Evolutionary conservation across 768 basidiomycete species (phyloP), one percentile per base, ranked within the genome.

Genomic region (Trametes sanguinea): DNA sequence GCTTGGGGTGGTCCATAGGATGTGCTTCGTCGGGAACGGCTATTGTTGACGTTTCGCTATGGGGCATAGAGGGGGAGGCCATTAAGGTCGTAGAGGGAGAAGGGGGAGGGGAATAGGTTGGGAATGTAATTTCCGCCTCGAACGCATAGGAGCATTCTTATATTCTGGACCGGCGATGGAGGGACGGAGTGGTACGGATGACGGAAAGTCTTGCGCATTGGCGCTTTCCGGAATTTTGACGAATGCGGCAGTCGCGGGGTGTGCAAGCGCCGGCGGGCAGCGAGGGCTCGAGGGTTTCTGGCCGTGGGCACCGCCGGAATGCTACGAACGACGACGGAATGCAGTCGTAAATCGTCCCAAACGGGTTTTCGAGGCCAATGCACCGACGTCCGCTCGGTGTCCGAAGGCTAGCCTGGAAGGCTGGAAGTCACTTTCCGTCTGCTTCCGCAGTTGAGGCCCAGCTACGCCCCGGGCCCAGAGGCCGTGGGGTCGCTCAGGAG

Each of bases 1-100:
- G 50, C 33, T 63, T 47, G 40, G 48, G 37, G 22, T 60, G 54
- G 1, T 47, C 13, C 10, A 44, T 6, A 30, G 22, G 11, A 43
- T 57, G 59, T 11, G 55, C 52, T 27, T 61, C 54, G 48, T 61
- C 55, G 52, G 60, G 64, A n/a, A 54, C 45, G 37, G 53, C 52
- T 43, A 64, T 55, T 9, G 63, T 64, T 13, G 63, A 54, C 16
- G 63, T 64, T 40, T 64, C 63, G 63, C 63, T 64, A 47, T 64
- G 63, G 2, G 63, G 61, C 48, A 62, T 56, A 17, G 63, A 60
- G 27, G 57, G 57, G 47, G 61, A 57, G 48, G 48, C 54, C 61
- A 62, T 62, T 7, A 54, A 13, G 51, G 59, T 53, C 55, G 62
- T 55, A 29, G 55, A 27, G 16, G 46, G 47, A 55, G 51, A 35